Percentiles rank a stretch among this genome's conserved stretches.
Evolutionary conservation across 2,329 filamentous ascomycete genomes (phyloP).

Genomic region (Fusarium secorum): DNA sequence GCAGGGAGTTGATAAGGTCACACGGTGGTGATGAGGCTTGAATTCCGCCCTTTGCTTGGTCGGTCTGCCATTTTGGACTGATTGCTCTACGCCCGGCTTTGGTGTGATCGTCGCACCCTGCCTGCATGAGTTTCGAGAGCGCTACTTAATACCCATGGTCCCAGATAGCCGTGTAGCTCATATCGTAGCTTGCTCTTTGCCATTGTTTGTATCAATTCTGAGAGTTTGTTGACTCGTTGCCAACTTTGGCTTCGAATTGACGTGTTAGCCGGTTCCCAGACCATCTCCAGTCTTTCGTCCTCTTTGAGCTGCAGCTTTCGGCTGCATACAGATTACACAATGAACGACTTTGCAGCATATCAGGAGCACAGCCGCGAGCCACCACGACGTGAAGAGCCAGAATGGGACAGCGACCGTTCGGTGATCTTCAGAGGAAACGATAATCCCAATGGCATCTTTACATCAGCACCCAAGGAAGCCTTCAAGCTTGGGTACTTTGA

Average conservation of each 20-base stretch:
- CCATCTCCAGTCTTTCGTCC: background rate
- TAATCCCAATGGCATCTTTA: slow-evolving; percentile 44
- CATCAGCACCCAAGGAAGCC: slow-evolving; percentile 45
- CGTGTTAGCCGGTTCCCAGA: background rate
- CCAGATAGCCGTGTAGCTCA: slow-evolving; percentile 8
- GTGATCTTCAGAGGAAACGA: slow-evolving; percentile 22
- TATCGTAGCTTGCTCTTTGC: background rate
- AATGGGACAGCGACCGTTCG: slow-evolving; percentile 31
- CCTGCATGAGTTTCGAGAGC: slow-evolving; percentile 5
- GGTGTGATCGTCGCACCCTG: slow-evolving; percentile 23
- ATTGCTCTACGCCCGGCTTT: slow-evolving; percentile 35
- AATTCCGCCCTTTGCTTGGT: slow-evolving; percentile 2
- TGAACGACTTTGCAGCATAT: slow-evolving; percentile 43
- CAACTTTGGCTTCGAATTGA: slow-evolving; percentile 1
- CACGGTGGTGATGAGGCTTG: slow-evolving; percentile 28
- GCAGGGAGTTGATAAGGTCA: slow-evolving; percentile 16
- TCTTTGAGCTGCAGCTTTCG: background rate
- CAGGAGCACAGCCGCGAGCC: slow-evolving; percentile 4
- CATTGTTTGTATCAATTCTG: background rate
- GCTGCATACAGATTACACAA: slow-evolving; percentile 12
- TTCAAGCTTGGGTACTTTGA: slow-evolving; percentile 49
- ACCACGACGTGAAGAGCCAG: slow-evolving; percentile 1
- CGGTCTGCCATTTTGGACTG: slow-evolving; percentile 1
- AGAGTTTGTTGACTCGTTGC: slow-evolving; percentile 1
- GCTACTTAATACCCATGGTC: slow-evolving; percentile 39